Evolutionary conservation across 495 filamentous ascomycete species (phyloP).

Genomic region (Penicillium waksmanii): DNA sequence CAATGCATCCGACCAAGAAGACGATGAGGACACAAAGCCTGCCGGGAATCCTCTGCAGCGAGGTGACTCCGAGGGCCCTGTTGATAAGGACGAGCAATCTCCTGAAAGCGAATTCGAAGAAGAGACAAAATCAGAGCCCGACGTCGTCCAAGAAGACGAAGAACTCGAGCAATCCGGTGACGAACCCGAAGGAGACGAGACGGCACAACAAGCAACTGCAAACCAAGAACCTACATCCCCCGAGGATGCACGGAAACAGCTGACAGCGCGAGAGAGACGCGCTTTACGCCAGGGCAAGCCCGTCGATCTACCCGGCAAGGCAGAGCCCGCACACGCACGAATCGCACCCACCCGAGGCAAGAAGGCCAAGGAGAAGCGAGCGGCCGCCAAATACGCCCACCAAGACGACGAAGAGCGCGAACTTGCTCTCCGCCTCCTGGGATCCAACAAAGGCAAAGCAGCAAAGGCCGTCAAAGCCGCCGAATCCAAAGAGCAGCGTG

Average conservation of each 20-base stretch:
- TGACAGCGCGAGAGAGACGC: slow-evolving; percentile 55
- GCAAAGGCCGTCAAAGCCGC: slow-evolving; percentile 54
- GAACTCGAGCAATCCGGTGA: slow-evolving; percentile 20
- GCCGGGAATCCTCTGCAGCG: slow-evolving; percentile 37
- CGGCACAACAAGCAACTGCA: slow-evolving; percentile 12
- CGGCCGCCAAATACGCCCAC: slow-evolving; percentile 86
- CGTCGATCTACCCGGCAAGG: slow-evolving; percentile 24
- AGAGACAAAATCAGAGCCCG: slow-evolving; percentile 21
- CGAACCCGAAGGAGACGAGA: slow-evolving; percentile 13
- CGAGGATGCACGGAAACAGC: slow-evolving; percentile 38
- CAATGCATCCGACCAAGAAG: slow-evolving; percentile 35
- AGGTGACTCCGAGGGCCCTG: slow-evolving; percentile 28
- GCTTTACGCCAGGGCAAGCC: slow-evolving; percentile 50
- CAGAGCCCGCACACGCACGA: slow-evolving; percentile 21
- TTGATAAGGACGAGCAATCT: slow-evolving; percentile 31
- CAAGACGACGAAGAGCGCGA: slow-evolving; percentile 93
- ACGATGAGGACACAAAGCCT: slow-evolving; percentile 26
- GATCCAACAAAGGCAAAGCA: slow-evolving; percentile 63
- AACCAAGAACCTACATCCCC: slow-evolving; percentile 24
- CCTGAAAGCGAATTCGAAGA: slow-evolving; percentile 39
- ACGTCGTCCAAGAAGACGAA: slow-evolving; percentile 17
- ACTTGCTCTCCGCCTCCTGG: slow-evolving; percentile 79
- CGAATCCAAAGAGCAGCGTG: slow-evolving; percentile 54
- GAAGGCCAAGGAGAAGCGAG: slow-evolving; percentile 82
- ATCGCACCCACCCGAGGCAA: slow-evolving; percentile 71